Base-by-base conservation (phyloP, 2,329 filamentous ascomycete genomes). In the Ophiostoma ulmi region DNA sequence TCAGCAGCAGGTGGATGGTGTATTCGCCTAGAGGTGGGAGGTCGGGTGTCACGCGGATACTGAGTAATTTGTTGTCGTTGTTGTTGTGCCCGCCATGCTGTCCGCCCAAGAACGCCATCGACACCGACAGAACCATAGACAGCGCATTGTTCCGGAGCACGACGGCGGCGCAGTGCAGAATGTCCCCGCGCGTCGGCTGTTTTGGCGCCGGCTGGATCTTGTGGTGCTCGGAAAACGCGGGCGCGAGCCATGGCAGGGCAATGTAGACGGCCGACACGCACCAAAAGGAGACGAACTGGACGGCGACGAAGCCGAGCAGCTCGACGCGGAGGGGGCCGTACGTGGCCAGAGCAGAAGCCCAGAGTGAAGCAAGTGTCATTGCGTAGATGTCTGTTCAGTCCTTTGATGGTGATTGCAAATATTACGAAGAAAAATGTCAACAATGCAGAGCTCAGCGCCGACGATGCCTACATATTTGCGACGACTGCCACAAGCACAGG, bases 191-290 rank as follows among this genome's bases (percentile, higher is more conserved):
- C 1, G 80, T 83, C 0, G 85, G 84, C 74, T 86, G 84, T 68
- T 82, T 83, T 1, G 81, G 81, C 0, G 81, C 79, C 0, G 84
- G 83, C 73, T 87, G 85, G 71, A 87, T 82, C 75, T 87, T 87
- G 78, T 87, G 85, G 5, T 78, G 79, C 8, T 78, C 78, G 0
- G 84, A 83, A 73, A 86, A 87, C 10, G 74, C 65, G 0, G 85
- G 85, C n/a, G 80, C 78, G 13, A 83, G 13, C 11, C 72, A 58
- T 73, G 84, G 82, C 17, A 87, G 79, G 0, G 75, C 76, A 35
- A 83, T 76, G 73, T 83, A 86, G 68, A 80, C 38, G 11, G 76
- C 73, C 5, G 79, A 82, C 0, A 81, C 81, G 44, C 82, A 68
- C 83, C 82, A 85, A 78, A 83, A 84, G 76, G 80, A 81, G 72